These are phyloP conservation scores for Auriscalpium vulgare DNA, from an alignment of 768 basidiomycete species.

Conservation along the genomic window DNA sequence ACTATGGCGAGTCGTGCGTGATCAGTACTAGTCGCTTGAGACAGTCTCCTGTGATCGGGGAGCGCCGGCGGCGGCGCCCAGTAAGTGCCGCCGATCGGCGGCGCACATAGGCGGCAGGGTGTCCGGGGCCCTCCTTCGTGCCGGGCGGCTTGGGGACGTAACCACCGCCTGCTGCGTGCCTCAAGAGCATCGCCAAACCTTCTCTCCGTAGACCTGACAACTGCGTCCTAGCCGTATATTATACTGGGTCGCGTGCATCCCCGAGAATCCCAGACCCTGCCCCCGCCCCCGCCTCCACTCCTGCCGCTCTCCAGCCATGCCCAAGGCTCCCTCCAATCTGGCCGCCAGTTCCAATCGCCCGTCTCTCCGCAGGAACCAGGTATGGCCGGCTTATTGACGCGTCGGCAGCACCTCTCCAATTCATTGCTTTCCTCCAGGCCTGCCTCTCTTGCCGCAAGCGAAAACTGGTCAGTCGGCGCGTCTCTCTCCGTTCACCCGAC, in stretches of 20 bases:
- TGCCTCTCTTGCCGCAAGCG: slow-evolving; percentile 78
- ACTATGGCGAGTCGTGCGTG: no score
- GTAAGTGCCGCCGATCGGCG: no score
- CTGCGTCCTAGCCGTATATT: not conserved
- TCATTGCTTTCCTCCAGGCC: slow-evolving; percentile 37
- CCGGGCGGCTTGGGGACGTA: no score
- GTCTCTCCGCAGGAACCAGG: slow-evolving; percentile 76
- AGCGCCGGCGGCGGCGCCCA: no score
- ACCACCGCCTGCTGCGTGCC: no score
- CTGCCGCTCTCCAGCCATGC: slow-evolving; percentile 37
- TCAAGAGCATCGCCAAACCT: not conserved
- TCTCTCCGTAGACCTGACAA: slow-evolving; percentile 3
- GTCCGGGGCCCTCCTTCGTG: no score
- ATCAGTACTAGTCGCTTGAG: no score
- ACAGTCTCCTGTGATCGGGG: no score
- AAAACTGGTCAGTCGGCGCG: slow-evolving; percentile 57
- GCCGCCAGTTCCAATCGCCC: slow-evolving; percentile 33
- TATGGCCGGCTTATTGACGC: slow-evolving; percentile 16
- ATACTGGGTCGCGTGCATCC: not conserved
- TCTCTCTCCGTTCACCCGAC: not conserved
- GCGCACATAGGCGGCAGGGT: no score
- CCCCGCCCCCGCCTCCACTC: slow-evolving; percentile 2
- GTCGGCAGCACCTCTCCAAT: not conserved
- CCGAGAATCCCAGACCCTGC: slow-evolving; percentile 5
- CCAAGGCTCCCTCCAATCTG: slow-evolving; percentile 45